Evolutionary conservation across 352 stramenopile species (phyloP).

Genomic region (Pythium myriotylum): DNA sequence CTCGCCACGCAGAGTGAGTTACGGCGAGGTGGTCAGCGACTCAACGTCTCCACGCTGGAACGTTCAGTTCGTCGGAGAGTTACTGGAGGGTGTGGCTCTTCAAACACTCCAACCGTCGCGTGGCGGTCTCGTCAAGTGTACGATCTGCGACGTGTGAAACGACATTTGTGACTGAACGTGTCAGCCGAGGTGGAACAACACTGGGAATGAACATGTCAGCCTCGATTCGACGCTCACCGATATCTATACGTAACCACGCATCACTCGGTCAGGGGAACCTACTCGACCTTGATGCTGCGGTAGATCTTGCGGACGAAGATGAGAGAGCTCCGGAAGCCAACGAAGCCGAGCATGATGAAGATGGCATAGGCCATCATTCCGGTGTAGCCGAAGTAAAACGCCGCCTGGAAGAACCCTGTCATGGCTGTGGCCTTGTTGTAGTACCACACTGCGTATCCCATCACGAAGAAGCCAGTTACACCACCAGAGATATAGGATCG

Average conservation of each 20-base stretch:
- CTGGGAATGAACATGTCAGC: too few species aligned
- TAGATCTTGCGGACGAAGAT: conserved; percentile 98
- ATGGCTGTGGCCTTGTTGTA: conserved; percentile 95
- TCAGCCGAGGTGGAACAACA: background rate
- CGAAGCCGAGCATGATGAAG: conserved; percentile 97
- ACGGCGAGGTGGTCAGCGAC: too few species aligned
- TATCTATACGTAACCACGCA: too few species aligned
- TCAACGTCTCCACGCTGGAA: background rate
- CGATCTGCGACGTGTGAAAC: background rate
- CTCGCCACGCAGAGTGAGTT: too few species aligned
- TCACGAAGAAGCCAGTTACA: conserved; percentile 95
- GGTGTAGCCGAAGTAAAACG: conserved; percentile 99
- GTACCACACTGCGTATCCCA: conserved; percentile 96
- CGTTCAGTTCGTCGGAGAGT: background rate
- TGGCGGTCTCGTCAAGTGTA: background rate
- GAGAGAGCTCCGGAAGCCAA: conserved; percentile 96
- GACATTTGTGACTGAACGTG: background rate
- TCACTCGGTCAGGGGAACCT: conserved; percentile 20
- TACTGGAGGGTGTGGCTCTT: too few species aligned
- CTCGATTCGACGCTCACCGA: too few species aligned
- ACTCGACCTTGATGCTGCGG: conserved; percentile 96
- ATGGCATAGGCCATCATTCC: conserved; percentile 96
- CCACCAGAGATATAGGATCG: conserved; percentile 94
- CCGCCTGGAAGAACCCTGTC: conserved; percentile 94
- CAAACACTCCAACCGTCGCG: too few species aligned